Base-by-base conservation (phyloP, 164 flowering plant species). In the Vitis rotundifolia region DNA sequence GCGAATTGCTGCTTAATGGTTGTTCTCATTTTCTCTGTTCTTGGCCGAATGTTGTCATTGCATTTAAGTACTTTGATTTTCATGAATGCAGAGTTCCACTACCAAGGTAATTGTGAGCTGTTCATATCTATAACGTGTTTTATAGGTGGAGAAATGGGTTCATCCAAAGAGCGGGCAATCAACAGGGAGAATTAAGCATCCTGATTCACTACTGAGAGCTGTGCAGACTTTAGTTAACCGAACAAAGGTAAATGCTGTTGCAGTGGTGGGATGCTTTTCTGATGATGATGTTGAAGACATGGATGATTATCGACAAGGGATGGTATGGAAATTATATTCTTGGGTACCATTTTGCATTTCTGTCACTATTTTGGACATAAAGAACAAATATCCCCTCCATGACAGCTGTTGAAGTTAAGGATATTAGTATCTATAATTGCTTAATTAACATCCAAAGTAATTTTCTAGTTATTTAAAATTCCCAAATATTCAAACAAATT, bases 241-340 rank as follows among this genome's bases (percentile, higher is more conserved):
- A 22, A 73, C 91, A 19, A 69, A 76, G 55, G 92, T 89, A 47
- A 81, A 88, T 83, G 98, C 98, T 8, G 37, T 92, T 78, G 98
- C 98, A 49, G 98, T 92, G 65, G 93, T 92, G 52, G 94, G 86
- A 15, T 92, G 96, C 10, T 92, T 92, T 75, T 96, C 98, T 3
- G 96, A 91, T 84, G 96, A 93, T 70, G 93, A 85, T 72, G 51
- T 71, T 49, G 87, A 87, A 51, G 93, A 84, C 49, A 70, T 76
- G 29, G 90, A 85, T 69, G 89, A 86, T 59, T 92, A 92, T 79
- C 81, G 98, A 48, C 88, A 84, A 72, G 96, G 98, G 44, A 82
- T 78, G 87, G 96, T 91, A 77, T 54, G 73, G 18, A 22, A 61
- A 44, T 66, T 11, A 62, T 58, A 3, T 48, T 49, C 49, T 60